phyloP scores from a whole-genome alignment of 805 yeast species.

The Yamadazyma phyllophila region DNA sequence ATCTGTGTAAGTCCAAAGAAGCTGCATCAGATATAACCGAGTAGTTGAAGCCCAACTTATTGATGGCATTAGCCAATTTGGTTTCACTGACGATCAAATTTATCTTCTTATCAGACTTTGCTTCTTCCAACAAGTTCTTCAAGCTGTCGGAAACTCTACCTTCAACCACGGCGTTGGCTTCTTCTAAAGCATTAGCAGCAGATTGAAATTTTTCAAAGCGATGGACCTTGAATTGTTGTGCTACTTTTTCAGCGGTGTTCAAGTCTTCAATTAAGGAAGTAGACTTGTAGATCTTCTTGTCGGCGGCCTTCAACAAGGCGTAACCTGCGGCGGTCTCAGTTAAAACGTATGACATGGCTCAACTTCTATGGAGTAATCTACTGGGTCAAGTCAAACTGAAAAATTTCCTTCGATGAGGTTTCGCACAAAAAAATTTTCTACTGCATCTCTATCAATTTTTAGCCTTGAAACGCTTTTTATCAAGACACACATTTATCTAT shows the following conservation, averaged over 20 bases:
- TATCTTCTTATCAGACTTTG: conserved; percentile 77
- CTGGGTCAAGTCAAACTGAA: not conserved
- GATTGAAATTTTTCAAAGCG: conserved; percentile 93
- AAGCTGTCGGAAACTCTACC: conserved; percentile 90
- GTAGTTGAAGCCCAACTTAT: conserved; percentile 86
- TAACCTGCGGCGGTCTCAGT: conserved; percentile 99
- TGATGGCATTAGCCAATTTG: conserved; percentile 93
- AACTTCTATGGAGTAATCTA: not conserved
- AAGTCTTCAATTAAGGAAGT: conserved; percentile 70
- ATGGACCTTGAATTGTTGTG: conserved; percentile 87
- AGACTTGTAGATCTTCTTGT: conserved; percentile 93
- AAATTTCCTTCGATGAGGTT: conserved; percentile 6
- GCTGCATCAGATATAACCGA: conserved; percentile 93
- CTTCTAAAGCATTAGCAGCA: conserved; percentile 95
- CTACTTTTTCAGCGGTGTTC: conserved; percentile 78
- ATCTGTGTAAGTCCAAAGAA: conserved; percentile 90
- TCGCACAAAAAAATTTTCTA: conserved; percentile 4
- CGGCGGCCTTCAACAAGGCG: conserved; percentile 95
- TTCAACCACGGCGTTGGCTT: conserved; percentile 86
- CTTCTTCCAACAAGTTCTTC: conserved; percentile 69
- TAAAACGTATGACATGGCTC: conserved; percentile 75
- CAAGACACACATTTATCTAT: not conserved
- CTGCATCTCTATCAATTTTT: conserved; percentile 2
- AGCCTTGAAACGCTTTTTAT: not conserved
- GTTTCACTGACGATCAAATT: conserved; percentile 91